Conservation (phyloP, 208 protist genomes). For the Lotmaria passim region DNA sequence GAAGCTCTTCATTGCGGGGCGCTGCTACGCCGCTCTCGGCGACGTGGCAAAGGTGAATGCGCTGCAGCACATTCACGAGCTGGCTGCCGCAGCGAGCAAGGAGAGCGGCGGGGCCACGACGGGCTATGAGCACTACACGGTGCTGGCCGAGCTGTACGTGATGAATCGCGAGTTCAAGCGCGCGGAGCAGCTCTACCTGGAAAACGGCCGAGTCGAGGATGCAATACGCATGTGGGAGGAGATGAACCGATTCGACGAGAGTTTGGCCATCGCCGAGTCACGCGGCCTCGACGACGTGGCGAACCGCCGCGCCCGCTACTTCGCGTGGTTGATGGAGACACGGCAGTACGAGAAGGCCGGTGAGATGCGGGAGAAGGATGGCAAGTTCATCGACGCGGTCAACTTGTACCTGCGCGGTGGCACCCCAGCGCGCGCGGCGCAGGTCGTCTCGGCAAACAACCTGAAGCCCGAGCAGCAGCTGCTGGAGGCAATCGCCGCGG, state of each 20-base stretch:
- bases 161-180: slow-evolving; percentile 93
- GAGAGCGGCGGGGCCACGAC: slow-evolving; percentile 65
- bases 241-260: slow-evolving; percentile 94
- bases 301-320: slow-evolving; percentile 90
- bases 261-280: slow-evolving; percentile 87
- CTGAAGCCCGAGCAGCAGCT: slow-evolving; percentile 88
- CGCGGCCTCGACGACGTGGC: slow-evolving; percentile 87
- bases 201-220: slow-evolving; percentile 92
- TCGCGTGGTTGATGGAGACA: slow-evolving; percentile 95
- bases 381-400: slow-evolving; percentile 95
- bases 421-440: slow-evolving; percentile 92
- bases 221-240: slow-evolving; percentile 97
- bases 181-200: slow-evolving; percentile 95
- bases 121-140: slow-evolving; percentile 92
- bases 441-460: slow-evolving; percentile 88
- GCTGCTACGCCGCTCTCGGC: slow-evolving; percentile 95
- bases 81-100: slow-evolving; percentile 65
- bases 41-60: slow-evolving; percentile 94
- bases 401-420: slow-evolving; percentile 96
- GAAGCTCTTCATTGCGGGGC: slow-evolving; percentile 93
- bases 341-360: slow-evolving; percentile 96
- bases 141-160: slow-evolving; percentile 87
- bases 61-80: slow-evolving; percentile 89
- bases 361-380: slow-evolving; percentile 94
- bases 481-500: slow-evolving; percentile 94